Conservation (phyloP, 495 filamentous ascomycete species). For the Glonium stellatum region DNA sequence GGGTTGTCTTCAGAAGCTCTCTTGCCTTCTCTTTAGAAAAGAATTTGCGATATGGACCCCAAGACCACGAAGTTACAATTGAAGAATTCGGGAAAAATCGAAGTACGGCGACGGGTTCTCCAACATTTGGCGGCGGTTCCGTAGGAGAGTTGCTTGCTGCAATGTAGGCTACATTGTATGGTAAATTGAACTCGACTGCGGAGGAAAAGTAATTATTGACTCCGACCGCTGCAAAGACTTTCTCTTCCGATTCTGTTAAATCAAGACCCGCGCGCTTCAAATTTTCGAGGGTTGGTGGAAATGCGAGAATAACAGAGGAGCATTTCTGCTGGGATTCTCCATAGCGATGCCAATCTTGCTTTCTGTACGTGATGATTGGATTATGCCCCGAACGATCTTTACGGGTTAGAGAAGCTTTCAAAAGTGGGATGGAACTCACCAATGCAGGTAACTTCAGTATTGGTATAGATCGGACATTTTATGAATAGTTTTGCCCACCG, state of each 20-base stretch:
- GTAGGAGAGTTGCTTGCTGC: background rate
- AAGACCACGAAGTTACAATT: slow-evolving; percentile 25
- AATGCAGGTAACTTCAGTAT: background rate
- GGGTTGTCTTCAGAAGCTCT: slow-evolving; percentile 14
- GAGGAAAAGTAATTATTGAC: slow-evolving; percentile 26
- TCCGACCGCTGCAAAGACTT: slow-evolving; percentile 18
- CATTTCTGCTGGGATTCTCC: slow-evolving; percentile 13
- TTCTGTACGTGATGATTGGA: slow-evolving; percentile 3
- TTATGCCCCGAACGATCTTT: slow-evolving; percentile 1
- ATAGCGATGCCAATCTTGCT: background rate
- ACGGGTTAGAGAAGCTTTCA: background rate
- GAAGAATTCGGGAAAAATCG: slow-evolving; percentile 6
- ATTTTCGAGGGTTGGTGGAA: slow-evolving; percentile 25
- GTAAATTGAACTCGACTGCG: slow-evolving; percentile 14
- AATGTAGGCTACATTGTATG: slow-evolving; percentile 23
- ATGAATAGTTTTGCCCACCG: slow-evolving; percentile 14
- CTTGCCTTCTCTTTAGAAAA: slow-evolving; percentile 9
- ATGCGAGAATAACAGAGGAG: slow-evolving; percentile 21
- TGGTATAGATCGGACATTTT: background rate
- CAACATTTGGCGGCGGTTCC: slow-evolving; percentile 16
- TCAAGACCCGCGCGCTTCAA: slow-evolving; percentile 20
- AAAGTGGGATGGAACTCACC: slow-evolving; percentile 4
- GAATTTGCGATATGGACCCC: slow-evolving; percentile 18
- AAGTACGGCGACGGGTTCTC: slow-evolving; percentile 23
- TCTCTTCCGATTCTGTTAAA: slow-evolving; percentile 12